phyloP scores from a whole-genome alignment of 495 filamentous ascomycete genomes.

The Gamarada debralockiae region DNA sequence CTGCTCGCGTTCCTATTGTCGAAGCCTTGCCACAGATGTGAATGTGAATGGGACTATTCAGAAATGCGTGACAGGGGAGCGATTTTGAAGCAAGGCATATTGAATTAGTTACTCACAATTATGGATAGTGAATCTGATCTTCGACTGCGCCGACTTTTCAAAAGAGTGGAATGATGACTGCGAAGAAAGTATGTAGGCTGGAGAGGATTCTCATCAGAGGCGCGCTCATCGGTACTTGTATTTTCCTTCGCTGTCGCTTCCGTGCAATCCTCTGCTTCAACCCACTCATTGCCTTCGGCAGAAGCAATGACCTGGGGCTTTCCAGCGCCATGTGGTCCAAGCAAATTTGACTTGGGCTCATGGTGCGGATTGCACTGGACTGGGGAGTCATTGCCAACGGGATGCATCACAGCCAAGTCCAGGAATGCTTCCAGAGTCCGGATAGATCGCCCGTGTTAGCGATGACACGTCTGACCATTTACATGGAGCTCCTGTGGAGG shows the following conservation, averaged over 20 bases:
- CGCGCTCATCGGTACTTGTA: conserved; percentile 13
- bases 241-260: neutral
- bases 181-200: neutral
- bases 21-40: neutral
- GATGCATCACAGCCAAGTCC: conserved; percentile 16
- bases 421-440: conserved; percentile 6
- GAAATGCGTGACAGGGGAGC: neutral
- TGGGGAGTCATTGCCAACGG: conserved; percentile 11
- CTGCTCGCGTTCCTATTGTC: neutral
- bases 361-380: conserved; percentile 8
- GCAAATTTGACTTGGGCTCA: conserved; percentile 15
- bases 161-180: conserved; percentile 3
- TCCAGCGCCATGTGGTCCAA: conserved; percentile 17
- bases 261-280: neutral
- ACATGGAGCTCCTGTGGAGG: conserved; percentile 6
- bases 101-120: neutral
- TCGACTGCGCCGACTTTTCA: neutral
- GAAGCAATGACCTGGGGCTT: conserved; percentile 10
- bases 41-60: neutral
- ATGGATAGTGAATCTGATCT: neutral
- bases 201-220: neutral
- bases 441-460: neutral
- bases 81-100: neutral
- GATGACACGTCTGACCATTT: conserved; percentile 13
- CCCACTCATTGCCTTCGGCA: conserved; percentile 9